These are phyloP conservation scores for Fusarium palustre DNA, from an alignment of 2,329 filamentous ascomycete genomes.

Conservation along the genomic window DNA sequence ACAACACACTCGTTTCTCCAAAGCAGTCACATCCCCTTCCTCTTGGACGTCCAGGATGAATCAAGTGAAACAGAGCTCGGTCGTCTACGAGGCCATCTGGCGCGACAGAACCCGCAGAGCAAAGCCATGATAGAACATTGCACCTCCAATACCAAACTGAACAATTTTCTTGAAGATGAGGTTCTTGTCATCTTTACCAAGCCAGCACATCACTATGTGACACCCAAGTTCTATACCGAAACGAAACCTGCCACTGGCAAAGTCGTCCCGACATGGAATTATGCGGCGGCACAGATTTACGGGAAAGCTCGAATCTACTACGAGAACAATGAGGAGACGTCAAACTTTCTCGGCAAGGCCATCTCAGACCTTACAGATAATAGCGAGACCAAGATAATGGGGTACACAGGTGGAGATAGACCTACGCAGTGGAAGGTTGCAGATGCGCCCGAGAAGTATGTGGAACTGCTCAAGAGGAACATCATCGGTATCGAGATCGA, in stretches of 20 bases:
- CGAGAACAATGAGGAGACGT: conserved; percentile 60
- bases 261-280: conserved; percentile 79
- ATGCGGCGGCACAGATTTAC: conserved; percentile 73
- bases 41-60: conserved; percentile 63
- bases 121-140: conserved; percentile 67
- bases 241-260: conserved; percentile 74
- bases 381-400: conserved; percentile 67
- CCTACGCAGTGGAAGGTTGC: conserved; percentile 63
- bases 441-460: conserved; percentile 67
- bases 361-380: conserved; percentile 63
- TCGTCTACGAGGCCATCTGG: conserved; percentile 69
- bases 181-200: conserved; percentile 74
- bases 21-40: conserved; percentile 70
- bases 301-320: conserved; percentile 66
- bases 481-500: conserved; percentile 71
- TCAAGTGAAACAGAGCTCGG: conserved; percentile 53
- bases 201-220: conserved; percentile 71
- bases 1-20: conserved; percentile 62
- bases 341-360: conserved; percentile 59
- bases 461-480: conserved; percentile 66
- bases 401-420: conserved; percentile 55
- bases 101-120: conserved; percentile 70
- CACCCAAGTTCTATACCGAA: conserved; percentile 74
- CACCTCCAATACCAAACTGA: not conserved
- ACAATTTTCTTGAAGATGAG: conserved; percentile 59